A percentile compares a stretch with the other conserved stretches of the same genome.
phyloP scores from a whole-genome alignment of 2,329 filamentous ascomycete genomes.

The Colletotrichum echinochloae region DNA sequence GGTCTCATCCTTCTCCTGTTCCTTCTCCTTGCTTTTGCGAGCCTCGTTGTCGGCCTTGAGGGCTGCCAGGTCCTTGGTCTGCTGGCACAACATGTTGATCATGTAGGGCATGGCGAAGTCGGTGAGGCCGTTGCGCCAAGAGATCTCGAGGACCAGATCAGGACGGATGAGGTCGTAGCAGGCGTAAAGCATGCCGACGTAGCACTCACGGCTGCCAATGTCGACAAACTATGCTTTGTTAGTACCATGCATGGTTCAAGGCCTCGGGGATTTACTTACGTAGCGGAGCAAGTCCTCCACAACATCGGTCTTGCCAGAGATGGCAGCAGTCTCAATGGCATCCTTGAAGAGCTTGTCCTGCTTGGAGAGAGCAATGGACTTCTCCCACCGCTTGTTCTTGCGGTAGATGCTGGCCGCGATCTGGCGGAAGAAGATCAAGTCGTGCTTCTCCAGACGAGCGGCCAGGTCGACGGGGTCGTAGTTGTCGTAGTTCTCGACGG shows the following conservation, averaged over 20 bases:
- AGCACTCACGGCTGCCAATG: slow-evolving; percentile 98
- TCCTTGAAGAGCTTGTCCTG: slow-evolving; percentile 99
- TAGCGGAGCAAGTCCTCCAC: slow-evolving; percentile 97
- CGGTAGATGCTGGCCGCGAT: slow-evolving; percentile 98
- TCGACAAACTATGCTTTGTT: slow-evolving; percentile 84
- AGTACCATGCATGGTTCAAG: slow-evolving; percentile 45
- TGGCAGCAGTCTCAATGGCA: slow-evolving; percentile 95
- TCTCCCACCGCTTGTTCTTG: slow-evolving; percentile 99
- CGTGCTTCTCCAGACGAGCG: slow-evolving; percentile 93
- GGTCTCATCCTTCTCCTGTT: slow-evolving; percentile 86
- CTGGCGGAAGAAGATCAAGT: slow-evolving; percentile 98
- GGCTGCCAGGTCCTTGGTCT: slow-evolving; percentile 84
- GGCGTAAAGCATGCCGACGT: slow-evolving; percentile 99
- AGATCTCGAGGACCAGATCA: slow-evolving; percentile 93
- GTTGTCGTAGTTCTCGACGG: slow-evolving; percentile 98
- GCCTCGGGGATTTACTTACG: slow-evolving; percentile 72
- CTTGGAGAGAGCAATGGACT: slow-evolving; percentile 96
- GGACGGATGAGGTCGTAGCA: slow-evolving; percentile 98
- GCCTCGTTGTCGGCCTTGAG: slow-evolving; percentile 98
- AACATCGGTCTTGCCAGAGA: slow-evolving; percentile 89
- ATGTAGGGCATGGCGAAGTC: slow-evolving; percentile 99
- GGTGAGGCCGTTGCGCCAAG: slow-evolving; percentile 92
- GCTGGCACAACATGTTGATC: slow-evolving; percentile 97
- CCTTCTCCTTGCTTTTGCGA: slow-evolving; percentile 80
- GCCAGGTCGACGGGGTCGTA: slow-evolving; percentile 96